phyloP scores from a whole-genome alignment of 2,329 filamentous ascomycete species.

The Sarocladium kiliense region DNA sequence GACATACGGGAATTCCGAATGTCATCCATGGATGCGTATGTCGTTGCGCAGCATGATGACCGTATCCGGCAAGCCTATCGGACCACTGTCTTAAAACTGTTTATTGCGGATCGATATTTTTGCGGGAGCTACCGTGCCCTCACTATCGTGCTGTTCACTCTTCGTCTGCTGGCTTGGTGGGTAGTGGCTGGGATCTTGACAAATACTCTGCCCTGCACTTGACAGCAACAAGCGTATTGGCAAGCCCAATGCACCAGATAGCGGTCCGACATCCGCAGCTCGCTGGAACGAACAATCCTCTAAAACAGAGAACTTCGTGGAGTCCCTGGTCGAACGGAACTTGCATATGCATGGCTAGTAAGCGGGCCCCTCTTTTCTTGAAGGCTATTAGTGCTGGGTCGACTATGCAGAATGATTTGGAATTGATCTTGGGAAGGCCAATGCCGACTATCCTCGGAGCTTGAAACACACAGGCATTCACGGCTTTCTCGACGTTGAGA shows the following conservation, averaged over 20 bases:
- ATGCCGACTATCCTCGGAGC: not conserved
- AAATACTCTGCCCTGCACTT: not conserved
- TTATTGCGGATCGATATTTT: constrained; percentile 38
- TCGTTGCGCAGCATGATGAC: constrained; percentile 28
- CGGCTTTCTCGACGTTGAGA: too few species aligned
- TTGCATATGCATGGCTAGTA: not conserved
- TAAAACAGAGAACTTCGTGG: too few species aligned
- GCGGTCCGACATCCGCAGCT: too few species aligned
- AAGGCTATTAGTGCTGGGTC: not conserved
- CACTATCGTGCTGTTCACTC: not conserved
- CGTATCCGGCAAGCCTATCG: constrained; percentile 28
- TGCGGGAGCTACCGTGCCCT: constrained; percentile 13
- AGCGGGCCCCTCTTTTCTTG: not conserved
- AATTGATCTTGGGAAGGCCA: not conserved
- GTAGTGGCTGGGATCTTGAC: not conserved
- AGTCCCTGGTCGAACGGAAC: not conserved
- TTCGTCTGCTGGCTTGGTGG: not conserved
- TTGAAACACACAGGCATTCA: too few species aligned
- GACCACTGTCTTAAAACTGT: constrained; percentile 32
- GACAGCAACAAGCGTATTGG: too few species aligned
- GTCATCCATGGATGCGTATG: constrained; percentile 46
- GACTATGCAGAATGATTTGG: constrained; percentile 5
- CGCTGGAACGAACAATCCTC: too few species aligned
- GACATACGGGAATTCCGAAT: constrained; percentile 44
- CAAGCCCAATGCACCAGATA: too few species aligned